Conservation (phyloP, 1,284 basidiomycete genomes). For the Ustilago trichophora region DNA sequence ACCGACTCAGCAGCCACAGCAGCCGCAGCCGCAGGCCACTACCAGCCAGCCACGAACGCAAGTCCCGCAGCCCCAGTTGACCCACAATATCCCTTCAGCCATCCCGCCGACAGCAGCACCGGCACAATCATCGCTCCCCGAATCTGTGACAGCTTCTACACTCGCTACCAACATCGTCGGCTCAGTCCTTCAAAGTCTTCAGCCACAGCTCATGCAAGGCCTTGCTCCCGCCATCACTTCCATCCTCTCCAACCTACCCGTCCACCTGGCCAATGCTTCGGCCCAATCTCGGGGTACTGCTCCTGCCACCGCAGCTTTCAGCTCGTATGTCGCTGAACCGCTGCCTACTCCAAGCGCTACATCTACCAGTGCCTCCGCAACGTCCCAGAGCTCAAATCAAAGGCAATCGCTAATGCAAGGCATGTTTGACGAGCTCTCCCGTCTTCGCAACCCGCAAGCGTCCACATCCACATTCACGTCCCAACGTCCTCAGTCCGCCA, state of each 20-base stretch:
- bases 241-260: neutral
- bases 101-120: neutral
- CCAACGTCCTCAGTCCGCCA: too few relatives aligned
- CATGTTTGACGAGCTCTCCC: conserved; percentile 23
- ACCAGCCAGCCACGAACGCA: too few relatives aligned
- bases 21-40: neutral
- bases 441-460: conserved; percentile 14
- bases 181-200: conserved; percentile 8
- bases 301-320: neutral
- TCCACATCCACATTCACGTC: neutral
- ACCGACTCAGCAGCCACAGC: neutral
- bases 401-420: conserved; percentile 28
- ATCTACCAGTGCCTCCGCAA: too few relatives aligned
- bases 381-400: neutral
- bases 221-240: neutral
- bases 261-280: neutral
- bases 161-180: conserved; percentile 8
- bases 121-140: neutral
- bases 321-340: too few relatives aligned
- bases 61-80: too few relatives aligned
- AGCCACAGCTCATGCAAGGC: conserved; percentile 11
- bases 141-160: neutral
- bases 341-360: too few relatives aligned
- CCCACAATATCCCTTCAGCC: neutral
- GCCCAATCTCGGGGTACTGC: too few relatives aligned